Conservation (phyloP, 148 eudicot species). For the Diospyros kaki region DNA sequence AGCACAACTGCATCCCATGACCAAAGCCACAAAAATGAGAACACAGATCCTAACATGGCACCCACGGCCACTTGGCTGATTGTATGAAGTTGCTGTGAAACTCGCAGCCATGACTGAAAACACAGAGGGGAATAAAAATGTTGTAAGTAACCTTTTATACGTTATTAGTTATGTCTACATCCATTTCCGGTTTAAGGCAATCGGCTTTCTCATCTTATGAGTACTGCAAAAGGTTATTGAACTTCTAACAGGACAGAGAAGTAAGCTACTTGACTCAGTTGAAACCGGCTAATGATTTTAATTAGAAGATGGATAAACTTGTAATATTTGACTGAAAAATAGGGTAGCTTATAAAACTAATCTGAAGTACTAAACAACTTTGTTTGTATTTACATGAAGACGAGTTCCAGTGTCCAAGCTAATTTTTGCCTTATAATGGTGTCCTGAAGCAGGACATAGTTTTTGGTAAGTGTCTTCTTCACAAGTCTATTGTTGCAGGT, state of each 20-base stretch:
- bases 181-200: no score
- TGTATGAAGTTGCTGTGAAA: slow-evolving; percentile 60
- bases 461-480: neutral
- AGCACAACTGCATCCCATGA: slow-evolving; percentile 56
- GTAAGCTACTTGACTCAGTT: no score
- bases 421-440: neutral
- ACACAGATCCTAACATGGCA: slow-evolving; percentile 49
- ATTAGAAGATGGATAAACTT: no score
- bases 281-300: no score
- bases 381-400: neutral
- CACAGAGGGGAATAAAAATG: neutral
- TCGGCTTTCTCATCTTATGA: no score
- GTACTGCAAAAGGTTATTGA: no score
- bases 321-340: no score
- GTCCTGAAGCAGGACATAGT: neutral
- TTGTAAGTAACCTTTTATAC: no score
- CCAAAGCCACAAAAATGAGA: slow-evolving; percentile 73
- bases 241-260: no score
- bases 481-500: neutral
- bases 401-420: neutral
- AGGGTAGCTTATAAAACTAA: no score
- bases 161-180: no score
- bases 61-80: slow-evolving; percentile 77
- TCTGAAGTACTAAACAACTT: neutral
- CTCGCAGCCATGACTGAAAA: slow-evolving; percentile 90